A percentile compares a stretch with the other conserved stretches of the same genome.
Conservation (phyloP, 495 filamentous ascomycete genomes). For the Amniculicola lignicola region DNA sequence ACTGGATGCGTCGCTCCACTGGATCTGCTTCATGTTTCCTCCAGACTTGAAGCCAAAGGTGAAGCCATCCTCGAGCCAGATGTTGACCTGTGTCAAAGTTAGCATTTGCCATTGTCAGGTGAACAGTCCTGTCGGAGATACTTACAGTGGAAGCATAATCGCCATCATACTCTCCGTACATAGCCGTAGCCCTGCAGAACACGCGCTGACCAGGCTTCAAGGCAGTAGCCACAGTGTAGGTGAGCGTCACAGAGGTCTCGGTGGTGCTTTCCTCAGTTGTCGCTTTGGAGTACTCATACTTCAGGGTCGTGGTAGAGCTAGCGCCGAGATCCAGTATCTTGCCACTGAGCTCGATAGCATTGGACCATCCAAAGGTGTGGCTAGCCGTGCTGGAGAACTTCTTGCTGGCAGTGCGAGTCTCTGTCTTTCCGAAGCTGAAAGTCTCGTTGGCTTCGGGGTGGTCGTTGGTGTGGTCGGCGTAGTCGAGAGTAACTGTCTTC, state of each 20-base stretch:
- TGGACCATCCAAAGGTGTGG: constrained; percentile 9
- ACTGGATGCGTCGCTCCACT: constrained; percentile 15
- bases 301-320: not conserved
- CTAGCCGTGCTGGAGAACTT: constrained; percentile 8
- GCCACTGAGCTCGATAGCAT: constrained; percentile 9
- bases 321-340: constrained; percentile 20
- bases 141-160: constrained; percentile 10
- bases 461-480: constrained; percentile 19
- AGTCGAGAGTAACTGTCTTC: constrained; percentile 13
- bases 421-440: constrained; percentile 19
- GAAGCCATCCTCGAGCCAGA: constrained; percentile 21
- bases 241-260: constrained; percentile 5
- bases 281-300: constrained; percentile 11
- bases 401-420: constrained; percentile 4
- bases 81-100: constrained; percentile 4
- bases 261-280: constrained; percentile 1
- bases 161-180: constrained; percentile 16
- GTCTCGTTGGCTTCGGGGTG: constrained; percentile 14
- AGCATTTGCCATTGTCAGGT: not conserved
- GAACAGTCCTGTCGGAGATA: not conserved
- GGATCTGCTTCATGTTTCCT: constrained; percentile 22
- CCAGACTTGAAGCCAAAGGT: constrained; percentile 1
- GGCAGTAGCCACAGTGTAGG: constrained; percentile 9
- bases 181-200: constrained; percentile 22
- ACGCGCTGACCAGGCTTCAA: constrained; percentile 19